Evolutionary conservation across 106 monocot species (phyloP).

Genomic region (Triglochin maritima): DNA sequence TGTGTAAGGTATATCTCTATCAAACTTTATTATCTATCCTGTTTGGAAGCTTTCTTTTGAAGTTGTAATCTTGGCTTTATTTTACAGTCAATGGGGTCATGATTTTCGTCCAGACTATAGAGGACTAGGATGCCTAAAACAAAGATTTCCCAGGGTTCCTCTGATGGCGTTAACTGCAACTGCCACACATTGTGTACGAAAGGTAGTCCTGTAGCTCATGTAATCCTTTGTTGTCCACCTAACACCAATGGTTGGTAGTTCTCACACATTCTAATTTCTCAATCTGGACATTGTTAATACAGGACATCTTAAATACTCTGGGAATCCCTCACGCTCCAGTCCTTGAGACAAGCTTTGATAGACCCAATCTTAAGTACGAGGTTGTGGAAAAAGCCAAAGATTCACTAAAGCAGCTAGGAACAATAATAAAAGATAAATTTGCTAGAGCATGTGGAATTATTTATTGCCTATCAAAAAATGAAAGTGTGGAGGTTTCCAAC

Average conservation of each 20-base stretch:
- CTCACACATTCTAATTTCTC: too few species aligned
- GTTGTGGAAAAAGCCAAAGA: conserved; percentile 66
- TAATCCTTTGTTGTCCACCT: not conserved
- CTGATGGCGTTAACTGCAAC: conserved; percentile 96
- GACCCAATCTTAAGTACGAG: conserved; percentile 79
- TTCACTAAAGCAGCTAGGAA: conserved; percentile 69
- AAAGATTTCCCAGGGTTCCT: conserved; percentile 61
- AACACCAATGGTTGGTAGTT: not conserved
- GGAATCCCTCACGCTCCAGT: conserved; percentile 65
- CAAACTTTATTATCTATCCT: not conserved
- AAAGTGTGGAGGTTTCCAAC: conserved; percentile 60
- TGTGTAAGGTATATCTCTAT: conserved; percentile 66
- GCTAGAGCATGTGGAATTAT: conserved; percentile 76
- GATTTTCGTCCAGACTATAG: conserved; percentile 97
- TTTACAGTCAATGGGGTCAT: conserved; percentile 88
- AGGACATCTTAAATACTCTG: conserved; percentile 74
- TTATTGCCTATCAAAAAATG: conserved; percentile 91
- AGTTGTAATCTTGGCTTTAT: not conserved
- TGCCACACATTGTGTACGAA: conserved; percentile 62
- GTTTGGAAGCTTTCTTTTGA: not conserved
- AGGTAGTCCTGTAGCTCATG: conserved; percentile 28
- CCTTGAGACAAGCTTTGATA: conserved; percentile 87
- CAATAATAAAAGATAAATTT: conserved; percentile 66
- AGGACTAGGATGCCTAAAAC: conserved; percentile 72
- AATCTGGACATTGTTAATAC: conserved; percentile 5